A percentile compares a stretch with the other conserved stretches of the same genome.
These are phyloP conservation scores for Agrocybe chaxingu DNA, from an alignment of 768 basidiomycete species.

Conservation along the genomic window DNA sequence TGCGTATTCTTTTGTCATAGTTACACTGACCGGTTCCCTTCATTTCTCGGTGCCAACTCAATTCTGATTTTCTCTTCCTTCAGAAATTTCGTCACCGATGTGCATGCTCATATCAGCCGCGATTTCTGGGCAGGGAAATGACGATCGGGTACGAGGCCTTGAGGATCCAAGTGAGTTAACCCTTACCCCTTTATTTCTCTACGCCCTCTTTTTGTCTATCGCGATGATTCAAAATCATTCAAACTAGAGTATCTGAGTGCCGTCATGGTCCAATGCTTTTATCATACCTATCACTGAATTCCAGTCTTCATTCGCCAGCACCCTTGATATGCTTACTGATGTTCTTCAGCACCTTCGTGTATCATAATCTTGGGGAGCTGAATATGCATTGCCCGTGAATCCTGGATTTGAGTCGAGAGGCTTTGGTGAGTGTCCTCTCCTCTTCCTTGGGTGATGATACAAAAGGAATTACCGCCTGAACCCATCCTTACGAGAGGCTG, in stretches of 20 bases:
- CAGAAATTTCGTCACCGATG: neutral
- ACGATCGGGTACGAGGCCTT: neutral
- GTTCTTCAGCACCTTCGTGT: neutral
- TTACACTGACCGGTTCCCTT: slow-evolving; percentile 76
- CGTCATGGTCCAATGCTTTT: slow-evolving; percentile 63
- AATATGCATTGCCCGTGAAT: slow-evolving; percentile 1
- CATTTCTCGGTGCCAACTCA: neutral
- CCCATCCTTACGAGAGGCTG: slow-evolving; percentile 28
- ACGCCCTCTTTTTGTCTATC: slow-evolving; percentile 2
- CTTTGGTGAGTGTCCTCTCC: slow-evolving; percentile 31
- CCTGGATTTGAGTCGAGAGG: neutral
- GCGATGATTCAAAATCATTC: slow-evolving; percentile 64
- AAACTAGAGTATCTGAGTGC: slow-evolving; percentile 96
- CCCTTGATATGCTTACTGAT: slow-evolving; percentile 8
- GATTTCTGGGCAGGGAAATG: no score
- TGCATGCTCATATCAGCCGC: no score
- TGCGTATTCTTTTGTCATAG: slow-evolving; percentile 79
- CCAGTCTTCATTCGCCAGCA: neutral
- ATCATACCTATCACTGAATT: slow-evolving; percentile 59
- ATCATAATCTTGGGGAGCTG: no score
- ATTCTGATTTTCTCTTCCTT: neutral
- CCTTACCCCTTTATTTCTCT: neutral
- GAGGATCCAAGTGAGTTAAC: slow-evolving; percentile 2
- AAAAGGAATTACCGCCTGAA: slow-evolving; percentile 88
- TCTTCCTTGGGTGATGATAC: slow-evolving; percentile 48